Evolutionary conservation across 225 moss, liverwort and hornwort genomes (phyloP).

Genomic region (Bryoerythrophyllum caledonicum): DNA sequence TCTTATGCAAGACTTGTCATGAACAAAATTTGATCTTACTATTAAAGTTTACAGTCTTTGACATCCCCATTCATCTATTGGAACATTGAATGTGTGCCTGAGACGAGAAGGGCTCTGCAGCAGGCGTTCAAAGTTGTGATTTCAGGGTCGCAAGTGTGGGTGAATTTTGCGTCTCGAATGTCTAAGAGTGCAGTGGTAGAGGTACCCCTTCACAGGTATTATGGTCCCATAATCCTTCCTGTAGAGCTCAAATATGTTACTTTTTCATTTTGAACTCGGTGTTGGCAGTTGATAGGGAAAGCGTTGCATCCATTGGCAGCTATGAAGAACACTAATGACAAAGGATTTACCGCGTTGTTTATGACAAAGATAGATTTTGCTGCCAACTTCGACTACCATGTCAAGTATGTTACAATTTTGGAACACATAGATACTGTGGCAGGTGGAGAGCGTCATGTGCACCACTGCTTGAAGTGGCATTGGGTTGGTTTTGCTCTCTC

Average conservation of each 20-base stretch:
- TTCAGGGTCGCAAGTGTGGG: slow-evolving; percentile 57
- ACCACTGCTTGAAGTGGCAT: slow-evolving; percentile 1
- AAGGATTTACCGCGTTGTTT: slow-evolving; percentile 74
- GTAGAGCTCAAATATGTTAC: neutral
- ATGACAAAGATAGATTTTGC: slow-evolving; percentile 76
- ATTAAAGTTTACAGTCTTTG: neutral
- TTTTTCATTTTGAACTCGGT: slow-evolving; percentile 1
- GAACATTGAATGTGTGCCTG: slow-evolving; percentile 11
- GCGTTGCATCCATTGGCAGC: slow-evolving; percentile 64
- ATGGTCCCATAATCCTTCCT: slow-evolving; percentile 8
- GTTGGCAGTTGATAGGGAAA: slow-evolving; percentile 69
- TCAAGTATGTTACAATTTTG: slow-evolving; percentile 56
- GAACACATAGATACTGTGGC: slow-evolving; percentile 9
- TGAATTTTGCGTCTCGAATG: slow-evolving; percentile 79
- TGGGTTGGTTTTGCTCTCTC: slow-evolving; percentile 1
- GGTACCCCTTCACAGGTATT: slow-evolving; percentile 41
- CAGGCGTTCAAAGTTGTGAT: slow-evolving; percentile 72
- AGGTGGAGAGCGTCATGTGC: slow-evolving; percentile 2
- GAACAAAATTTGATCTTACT: neutral
- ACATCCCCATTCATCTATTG: slow-evolving; percentile 21
- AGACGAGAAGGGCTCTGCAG: slow-evolving; percentile 65
- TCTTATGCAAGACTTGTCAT: neutral
- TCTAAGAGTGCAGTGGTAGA: slow-evolving; percentile 71
- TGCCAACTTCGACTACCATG: slow-evolving; percentile 85
- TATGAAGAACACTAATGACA: slow-evolving; percentile 65